Conservation (phyloP, 805 yeast genomes). For the Candida dajiaensis region DNA sequence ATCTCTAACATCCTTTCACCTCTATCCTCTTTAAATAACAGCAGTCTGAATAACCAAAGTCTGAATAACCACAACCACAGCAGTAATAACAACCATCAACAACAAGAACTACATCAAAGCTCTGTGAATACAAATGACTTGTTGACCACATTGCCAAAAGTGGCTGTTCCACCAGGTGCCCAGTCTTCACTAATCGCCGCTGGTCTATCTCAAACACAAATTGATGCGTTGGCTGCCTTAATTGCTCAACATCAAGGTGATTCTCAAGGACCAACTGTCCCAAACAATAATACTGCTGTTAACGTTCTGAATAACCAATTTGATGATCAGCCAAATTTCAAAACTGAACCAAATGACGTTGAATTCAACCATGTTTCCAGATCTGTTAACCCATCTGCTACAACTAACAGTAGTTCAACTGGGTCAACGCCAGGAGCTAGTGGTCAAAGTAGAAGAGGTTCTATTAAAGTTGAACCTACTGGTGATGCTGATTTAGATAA, state of each 20-base stretch:
- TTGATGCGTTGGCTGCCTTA: constrained; percentile 65
- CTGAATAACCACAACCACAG: background rate
- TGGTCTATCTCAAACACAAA: constrained; percentile 64
- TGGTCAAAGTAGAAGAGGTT: constrained; percentile 1
- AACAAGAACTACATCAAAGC: background rate
- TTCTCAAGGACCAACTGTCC: background rate
- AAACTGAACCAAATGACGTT: background rate
- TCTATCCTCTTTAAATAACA: constrained; percentile 6
- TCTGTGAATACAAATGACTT: constrained; percentile 28
- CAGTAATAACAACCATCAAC: constrained; percentile 1
- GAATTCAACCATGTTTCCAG: background rate
- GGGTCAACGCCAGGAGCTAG: background rate
- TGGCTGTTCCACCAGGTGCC: constrained; percentile 71
- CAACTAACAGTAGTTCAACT: background rate
- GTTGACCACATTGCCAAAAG: constrained; percentile 46
- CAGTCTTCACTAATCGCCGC: constrained; percentile 54
- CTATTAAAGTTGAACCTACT: constrained; percentile 13
- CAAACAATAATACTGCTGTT: background rate
- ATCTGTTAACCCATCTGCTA: constrained; percentile 1
- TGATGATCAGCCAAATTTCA: background rate
- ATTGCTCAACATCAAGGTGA: constrained; percentile 60
- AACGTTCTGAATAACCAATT: constrained; percentile 1
- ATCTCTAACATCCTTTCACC: constrained; percentile 10
- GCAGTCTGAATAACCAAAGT: background rate
- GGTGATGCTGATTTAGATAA: constrained; percentile 54